Conservation (phyloP, 2,329 filamentous ascomycete species). For the Ophiocordyceps camponoti-saundersi region DNA sequence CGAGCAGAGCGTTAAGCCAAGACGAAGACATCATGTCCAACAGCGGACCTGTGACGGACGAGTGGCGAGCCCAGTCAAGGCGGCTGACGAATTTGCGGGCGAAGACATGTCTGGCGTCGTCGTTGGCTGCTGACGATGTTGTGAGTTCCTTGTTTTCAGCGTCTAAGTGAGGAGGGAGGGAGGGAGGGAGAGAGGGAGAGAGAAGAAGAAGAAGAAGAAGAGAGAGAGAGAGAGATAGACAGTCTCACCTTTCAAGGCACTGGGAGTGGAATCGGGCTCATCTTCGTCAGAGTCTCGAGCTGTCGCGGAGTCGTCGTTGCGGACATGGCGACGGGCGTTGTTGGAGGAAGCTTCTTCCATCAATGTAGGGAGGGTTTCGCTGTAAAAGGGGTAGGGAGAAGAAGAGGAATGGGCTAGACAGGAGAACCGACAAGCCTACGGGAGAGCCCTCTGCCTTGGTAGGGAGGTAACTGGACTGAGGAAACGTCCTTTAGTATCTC, state of each 20-base stretch:
- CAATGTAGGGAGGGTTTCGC: constrained; percentile 1
- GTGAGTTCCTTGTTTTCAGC: neutral
- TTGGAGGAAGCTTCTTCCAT: neutral
- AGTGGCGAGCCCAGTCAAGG: too few species aligned
- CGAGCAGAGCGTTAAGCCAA: constrained; percentile 47
- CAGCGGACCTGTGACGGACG: constrained; percentile 2
- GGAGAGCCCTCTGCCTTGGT: neutral
- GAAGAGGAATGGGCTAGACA: neutral
- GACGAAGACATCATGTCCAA: constrained; percentile 13
- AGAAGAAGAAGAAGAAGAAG: too few species aligned
- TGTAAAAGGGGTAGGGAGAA: too few species aligned
- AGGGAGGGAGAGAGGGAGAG: too few species aligned
- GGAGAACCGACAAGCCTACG: neutral
- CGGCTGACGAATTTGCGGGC: neutral
- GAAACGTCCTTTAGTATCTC: too few species aligned
- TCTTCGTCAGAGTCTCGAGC: neutral
- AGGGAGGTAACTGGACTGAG: neutral
- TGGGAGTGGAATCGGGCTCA: neutral
- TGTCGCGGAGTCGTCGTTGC: neutral
- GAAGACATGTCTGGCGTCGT: neutral
- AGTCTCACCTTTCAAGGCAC: neutral
- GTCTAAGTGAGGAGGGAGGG: too few species aligned
- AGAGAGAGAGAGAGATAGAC: too few species aligned
- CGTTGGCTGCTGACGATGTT: too few species aligned
- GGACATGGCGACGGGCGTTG: constrained; percentile 1